Evolutionary conservation across 2,329 filamentous ascomycete species (phyloP).

Genomic region (Penicillium palitans): DNA sequence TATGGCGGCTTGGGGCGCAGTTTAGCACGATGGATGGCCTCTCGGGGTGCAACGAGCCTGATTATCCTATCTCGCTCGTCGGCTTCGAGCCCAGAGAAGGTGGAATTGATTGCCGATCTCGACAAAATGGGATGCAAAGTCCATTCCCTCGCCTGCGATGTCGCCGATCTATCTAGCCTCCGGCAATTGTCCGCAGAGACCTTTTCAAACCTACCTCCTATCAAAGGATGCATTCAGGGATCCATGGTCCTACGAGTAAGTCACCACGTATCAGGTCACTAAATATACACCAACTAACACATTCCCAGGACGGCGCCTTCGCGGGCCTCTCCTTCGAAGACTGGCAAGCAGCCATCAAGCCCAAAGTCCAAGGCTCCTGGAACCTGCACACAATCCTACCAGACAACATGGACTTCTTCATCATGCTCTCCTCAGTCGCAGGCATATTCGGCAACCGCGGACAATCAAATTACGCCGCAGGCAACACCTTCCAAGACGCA

Average conservation of each 20-base stretch:
- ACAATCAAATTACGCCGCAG: constrained; percentile 49
- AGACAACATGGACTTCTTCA: constrained; percentile 44
- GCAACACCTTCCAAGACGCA: constrained; percentile 42
- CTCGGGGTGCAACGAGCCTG: constrained; percentile 19
- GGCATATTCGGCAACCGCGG: constrained; percentile 49
- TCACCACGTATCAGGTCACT: background rate
- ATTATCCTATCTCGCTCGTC: constrained; percentile 24
- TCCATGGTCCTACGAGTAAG: constrained; percentile 27
- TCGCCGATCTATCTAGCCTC: constrained; percentile 13
- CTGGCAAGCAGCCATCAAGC: constrained; percentile 38
- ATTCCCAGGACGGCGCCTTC: constrained; percentile 19
- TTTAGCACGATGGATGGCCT: constrained; percentile 26
- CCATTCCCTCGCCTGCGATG: constrained; percentile 21
- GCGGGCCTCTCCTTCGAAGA: constrained; percentile 39
- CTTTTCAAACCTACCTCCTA: constrained; percentile 15
- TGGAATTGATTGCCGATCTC: constrained; percentile 16
- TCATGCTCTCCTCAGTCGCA: constrained; percentile 45
- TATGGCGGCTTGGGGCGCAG: constrained; percentile 26
- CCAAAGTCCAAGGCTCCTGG: constrained; percentile 44
- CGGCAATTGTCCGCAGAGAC: constrained; percentile 4
- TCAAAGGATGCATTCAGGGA: constrained; percentile 29
- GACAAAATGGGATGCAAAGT: constrained; percentile 13
- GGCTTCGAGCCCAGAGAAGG: constrained; percentile 6
- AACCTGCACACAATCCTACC: constrained; percentile 37
- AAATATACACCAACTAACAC: background rate